These are phyloP conservation scores for Penicillium odoratum DNA, from an alignment of 495 filamentous ascomycete genomes.

Conservation along the genomic window DNA sequence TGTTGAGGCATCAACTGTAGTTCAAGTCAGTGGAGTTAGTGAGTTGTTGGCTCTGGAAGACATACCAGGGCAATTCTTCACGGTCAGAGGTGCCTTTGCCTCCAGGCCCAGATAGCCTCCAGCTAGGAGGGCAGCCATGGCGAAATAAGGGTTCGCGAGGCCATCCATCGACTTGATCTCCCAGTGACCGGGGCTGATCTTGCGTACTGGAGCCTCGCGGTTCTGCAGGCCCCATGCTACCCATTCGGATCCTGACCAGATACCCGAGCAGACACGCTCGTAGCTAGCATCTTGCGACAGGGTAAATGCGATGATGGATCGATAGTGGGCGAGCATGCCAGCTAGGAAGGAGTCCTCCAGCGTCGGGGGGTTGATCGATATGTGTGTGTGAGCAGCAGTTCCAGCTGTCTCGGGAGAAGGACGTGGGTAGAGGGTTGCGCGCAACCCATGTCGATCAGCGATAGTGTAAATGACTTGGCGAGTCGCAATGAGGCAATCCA, in stretches of 20 bases:
- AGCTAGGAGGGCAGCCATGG: constrained; percentile 60
- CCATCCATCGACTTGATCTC: constrained; percentile 46
- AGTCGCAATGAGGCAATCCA: constrained; percentile 72
- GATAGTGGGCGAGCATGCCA: constrained; percentile 35
- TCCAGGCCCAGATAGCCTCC: constrained; percentile 64
- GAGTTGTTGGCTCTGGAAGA: neutral
- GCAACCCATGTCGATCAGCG: constrained; percentile 45
- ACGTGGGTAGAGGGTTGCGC: constrained; percentile 77
- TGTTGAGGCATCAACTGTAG: constrained; percentile 33
- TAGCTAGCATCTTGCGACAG: constrained; percentile 43
- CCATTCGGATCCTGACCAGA: constrained; percentile 59
- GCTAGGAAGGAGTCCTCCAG: constrained; percentile 39
- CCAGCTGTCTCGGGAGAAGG: constrained; percentile 50
- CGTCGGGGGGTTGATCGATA: constrained; percentile 36
- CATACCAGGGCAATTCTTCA: constrained; percentile 57
- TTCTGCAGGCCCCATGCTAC: constrained; percentile 48
- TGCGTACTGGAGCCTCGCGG: constrained; percentile 43
- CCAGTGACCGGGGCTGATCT: constrained; percentile 39
- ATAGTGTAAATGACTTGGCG: constrained; percentile 63
- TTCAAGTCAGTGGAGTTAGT: neutral
- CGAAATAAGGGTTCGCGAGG: constrained; percentile 45
- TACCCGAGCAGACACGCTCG: constrained; percentile 39
- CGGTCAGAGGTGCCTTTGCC: constrained; percentile 41
- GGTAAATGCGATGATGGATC: constrained; percentile 38
- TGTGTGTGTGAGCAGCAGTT: constrained; percentile 45